Base-by-base conservation (phyloP, 2,329 filamentous ascomycete genomes). In the Nectriaceae sp. region DNA sequence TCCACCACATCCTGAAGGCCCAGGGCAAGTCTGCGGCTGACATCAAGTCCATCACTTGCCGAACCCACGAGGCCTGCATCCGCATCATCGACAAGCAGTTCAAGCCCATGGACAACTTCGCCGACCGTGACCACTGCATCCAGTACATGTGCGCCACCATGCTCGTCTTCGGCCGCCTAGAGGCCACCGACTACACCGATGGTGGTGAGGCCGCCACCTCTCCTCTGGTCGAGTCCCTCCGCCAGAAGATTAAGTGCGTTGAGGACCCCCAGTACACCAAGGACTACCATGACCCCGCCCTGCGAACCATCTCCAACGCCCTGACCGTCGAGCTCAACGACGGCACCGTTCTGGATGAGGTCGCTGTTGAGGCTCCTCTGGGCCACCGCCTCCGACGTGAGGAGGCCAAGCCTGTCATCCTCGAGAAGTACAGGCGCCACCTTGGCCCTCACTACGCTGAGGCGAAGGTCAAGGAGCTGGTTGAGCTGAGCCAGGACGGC, bases 21-120 rank as follows among this genome's bases (percentile, higher is more conserved):
- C 77, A 88, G 77, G 93, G 91, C 75, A 96, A 97, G 82, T 89
- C 87, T 45, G 91, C 92, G 48, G 88, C 87, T 61, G 93, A 99
- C 72, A 96, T 99, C 78, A 93, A 96, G 78, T 82, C 82, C 53
- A 84, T 99, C 65, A 91, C 88, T 62, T 96, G 93, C 84, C 88
- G 94, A 64, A 99, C 94, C 8, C 94, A 99, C 77, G 94, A 99
- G 76, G 94, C 94, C 50, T 97, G 94, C 78, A 84, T 99, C 69
- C 91, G 94, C 65, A 99, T 99, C 75, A 99, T 99, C 66, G 94
- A 99, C 83, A 99, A 99, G 83, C 94, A 99, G 77, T 95, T 96
- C 83, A 97, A 97, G 83, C 87, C 92, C 63, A 96, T 99, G 90
- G 92, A 97, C 80, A 99, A 99, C 85, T 99, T 97, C 68, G 94